Base-by-base conservation (phyloP, 2,329 filamentous ascomycete species). In the Ophiognomonia clavigignenti-juglandacearum region DNA sequence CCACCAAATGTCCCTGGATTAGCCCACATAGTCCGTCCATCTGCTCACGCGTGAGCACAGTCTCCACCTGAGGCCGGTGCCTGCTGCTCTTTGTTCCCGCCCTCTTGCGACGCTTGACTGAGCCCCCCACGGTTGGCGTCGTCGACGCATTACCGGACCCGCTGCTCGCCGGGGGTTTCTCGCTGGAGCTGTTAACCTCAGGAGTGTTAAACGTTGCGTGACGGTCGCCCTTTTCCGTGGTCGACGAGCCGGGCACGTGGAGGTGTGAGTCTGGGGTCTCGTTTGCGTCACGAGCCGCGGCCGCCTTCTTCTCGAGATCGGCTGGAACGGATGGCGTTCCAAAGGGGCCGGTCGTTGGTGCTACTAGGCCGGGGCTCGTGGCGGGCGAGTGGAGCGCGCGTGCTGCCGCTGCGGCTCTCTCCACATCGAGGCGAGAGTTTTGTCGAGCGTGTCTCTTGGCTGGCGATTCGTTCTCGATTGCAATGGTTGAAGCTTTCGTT, bases 1-100 rank as follows among this genome's bases (percentile, higher is more conserved):
- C 72, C 22, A 98, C 91, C 43, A 98, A 66, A 62, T 91, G 83
- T 1, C 93, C 93, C 65, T 97, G 92, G 22, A 93, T 78, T 70
- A 93, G 70, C 53, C 81, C 79, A 55, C 96, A 72, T 56, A 97
- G 68, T 57, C 88, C 85, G 62, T 95, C 91, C 1, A 90, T 88
- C 55, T 95, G 88, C 6, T 78, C 76, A 45, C 80, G 80, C 23
- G 78, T 76, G 44, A 96, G 74, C 55, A 96, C 71, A 43, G 95
- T 89, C 52, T 96, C 91, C 45, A 77, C 71, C 55, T 84, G 80
- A 1, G 80, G 80, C 35, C 80, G 77, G 31, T 52, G 42, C 26
- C 79, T 78, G 56, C 80, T 86, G 50, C 79, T 77, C 66, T 80
- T 85, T 32, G 86, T 91, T 23, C 82, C 85, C 1, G 80, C 82